phyloP scores from a whole-genome alignment of 2,329 filamentous ascomycete species.

The Paracamarosporium sp. region DNA sequence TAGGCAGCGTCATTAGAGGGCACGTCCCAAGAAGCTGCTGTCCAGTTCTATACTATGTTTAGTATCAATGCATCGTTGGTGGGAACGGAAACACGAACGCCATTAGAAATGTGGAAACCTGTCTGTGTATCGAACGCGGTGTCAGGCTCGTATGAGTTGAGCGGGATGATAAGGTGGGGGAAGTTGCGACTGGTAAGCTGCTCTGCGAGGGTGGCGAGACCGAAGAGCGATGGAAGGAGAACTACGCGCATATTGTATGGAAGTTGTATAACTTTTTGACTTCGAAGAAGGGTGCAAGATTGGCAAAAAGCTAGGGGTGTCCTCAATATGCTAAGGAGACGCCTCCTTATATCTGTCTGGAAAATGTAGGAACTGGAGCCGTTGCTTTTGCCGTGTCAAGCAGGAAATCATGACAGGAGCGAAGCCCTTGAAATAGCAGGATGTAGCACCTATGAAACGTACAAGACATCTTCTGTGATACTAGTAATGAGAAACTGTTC shows the following conservation, averaged over 20 bases:
- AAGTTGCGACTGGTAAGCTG: slow-evolving; percentile 28
- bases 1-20: slow-evolving; percentile 26
- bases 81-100: slow-evolving; percentile 11
- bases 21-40: slow-evolving; percentile 42
- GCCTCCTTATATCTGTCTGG: neutral
- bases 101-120: slow-evolving; percentile 26
- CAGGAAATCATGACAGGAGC: slow-evolving; percentile 2
- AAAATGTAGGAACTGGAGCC: neutral
- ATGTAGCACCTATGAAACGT: slow-evolving; percentile 13
- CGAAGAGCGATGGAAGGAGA: slow-evolving; percentile 27
- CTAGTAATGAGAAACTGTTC: neutral
- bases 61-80: slow-evolving; percentile 6
- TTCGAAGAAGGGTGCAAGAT: neutral
- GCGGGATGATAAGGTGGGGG: slow-evolving; percentile 43
- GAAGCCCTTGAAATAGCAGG: slow-evolving; percentile 16
- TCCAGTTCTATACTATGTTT: slow-evolving; percentile 22
- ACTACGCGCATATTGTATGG: slow-evolving; percentile 29
- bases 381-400: neutral
- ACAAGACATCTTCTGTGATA: neutral
- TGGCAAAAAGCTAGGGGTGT: neutral
- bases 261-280: neutral
- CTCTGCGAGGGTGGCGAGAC: slow-evolving; percentile 14
- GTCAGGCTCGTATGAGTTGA: slow-evolving; percentile 28
- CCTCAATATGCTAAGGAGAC: neutral
- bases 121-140: slow-evolving; percentile 29